Evolutionary conservation across 1,284 basidiomycete species (phyloP), one percentile per base, ranked within the genome.

Genomic region (Puccinia polysora): DNA sequence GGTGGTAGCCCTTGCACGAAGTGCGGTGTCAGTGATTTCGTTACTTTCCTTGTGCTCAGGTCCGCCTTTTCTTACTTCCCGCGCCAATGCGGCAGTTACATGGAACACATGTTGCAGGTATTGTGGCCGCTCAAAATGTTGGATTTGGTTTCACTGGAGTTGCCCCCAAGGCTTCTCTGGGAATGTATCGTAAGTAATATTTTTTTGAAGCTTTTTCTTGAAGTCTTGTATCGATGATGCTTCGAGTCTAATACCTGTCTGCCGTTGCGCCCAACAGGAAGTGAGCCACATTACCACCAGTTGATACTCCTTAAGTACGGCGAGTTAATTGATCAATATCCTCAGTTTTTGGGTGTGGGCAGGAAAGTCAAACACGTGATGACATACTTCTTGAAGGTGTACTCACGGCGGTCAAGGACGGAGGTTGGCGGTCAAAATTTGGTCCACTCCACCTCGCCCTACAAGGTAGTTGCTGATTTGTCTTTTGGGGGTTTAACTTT

Each of bases 141-240:
- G 70, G 60, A 4, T 40, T 25, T 28, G 59, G 70, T 2, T 64
- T 72, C 40, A 23, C 32, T 14, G 70, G 60, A 28, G 70, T 45
- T 18, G 70, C 70, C n/a, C 70, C 70, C 25, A 72, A 65, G 32
- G 60, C 70, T 23, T 38, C 49, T 4, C 25, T 72, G 23, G 70
- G 70, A 8, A 64, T 64, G 36, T 72, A 72, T 40, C 62, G 70
- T 56, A 32, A 60, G 68, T 50, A n/a, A n/a, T n/a, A n/a, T n/a
- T n/a, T n/a, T n/a, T n/a, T n/a, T n/a, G n/a, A n/a, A n/a, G n/a
- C n/a, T n/a, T n/a, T n/a, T n/a, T n/a, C n/a, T n/a, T n/a, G n/a
- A n/a, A n/a, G n/a, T n/a, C n/a, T n/a, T n/a, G n/a, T n/a, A n/a
- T n/a, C n/a, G n/a, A n/a, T n/a, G n/a, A n/a, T n/a, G n/a, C n/a